Conservation (phyloP, 225 moss, liverwort and hornwort species). For the Bryoerythrophyllum caledonicum region DNA sequence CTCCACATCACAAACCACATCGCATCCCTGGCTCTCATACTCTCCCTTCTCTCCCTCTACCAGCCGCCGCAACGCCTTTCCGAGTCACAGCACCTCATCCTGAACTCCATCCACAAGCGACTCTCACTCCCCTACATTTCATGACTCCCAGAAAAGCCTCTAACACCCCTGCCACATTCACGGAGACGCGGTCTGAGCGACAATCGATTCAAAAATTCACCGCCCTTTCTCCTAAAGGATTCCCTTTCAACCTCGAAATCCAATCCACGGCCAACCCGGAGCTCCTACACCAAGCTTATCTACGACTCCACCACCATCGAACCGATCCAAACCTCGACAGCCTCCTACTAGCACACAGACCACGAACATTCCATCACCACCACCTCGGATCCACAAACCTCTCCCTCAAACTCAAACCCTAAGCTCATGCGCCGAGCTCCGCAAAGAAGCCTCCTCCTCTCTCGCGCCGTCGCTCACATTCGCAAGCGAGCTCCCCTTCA, state of each 20-base stretch:
- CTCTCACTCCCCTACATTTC: slow-evolving; percentile 21
- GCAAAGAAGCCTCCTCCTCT: no score
- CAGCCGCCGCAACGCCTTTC: slow-evolving; percentile 4
- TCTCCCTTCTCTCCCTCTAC: neutral
- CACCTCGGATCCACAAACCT: slow-evolving; percentile 14
- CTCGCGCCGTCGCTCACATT: neutral
- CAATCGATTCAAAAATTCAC: slow-evolving; percentile 10
- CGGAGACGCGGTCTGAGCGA: slow-evolving; percentile 5
- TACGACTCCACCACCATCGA: slow-evolving; percentile 14
- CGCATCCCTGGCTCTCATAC: neutral
- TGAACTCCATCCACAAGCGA: neutral
- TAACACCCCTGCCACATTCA: slow-evolving; percentile 17
- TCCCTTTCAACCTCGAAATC: neutral
- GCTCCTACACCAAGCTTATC: neutral
- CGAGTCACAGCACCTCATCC: slow-evolving; percentile 11
- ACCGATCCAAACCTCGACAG: slow-evolving; percentile 11
- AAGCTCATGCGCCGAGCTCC: neutral
- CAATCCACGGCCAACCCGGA: neutral
- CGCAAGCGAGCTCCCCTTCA: neutral
- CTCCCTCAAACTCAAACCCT: slow-evolving; percentile 15
- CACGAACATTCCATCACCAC: slow-evolving; percentile 20
- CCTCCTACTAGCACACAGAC: slow-evolving; percentile 25
- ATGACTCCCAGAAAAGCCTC: neutral
- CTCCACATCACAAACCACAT: slow-evolving; percentile 10
- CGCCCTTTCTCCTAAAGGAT: neutral